A percentile compares a stretch with the other conserved stretches of the same genome.
phyloP scores from a whole-genome alignment of 345 rosid genomes.

The Gossypium rotundifolium region DNA sequence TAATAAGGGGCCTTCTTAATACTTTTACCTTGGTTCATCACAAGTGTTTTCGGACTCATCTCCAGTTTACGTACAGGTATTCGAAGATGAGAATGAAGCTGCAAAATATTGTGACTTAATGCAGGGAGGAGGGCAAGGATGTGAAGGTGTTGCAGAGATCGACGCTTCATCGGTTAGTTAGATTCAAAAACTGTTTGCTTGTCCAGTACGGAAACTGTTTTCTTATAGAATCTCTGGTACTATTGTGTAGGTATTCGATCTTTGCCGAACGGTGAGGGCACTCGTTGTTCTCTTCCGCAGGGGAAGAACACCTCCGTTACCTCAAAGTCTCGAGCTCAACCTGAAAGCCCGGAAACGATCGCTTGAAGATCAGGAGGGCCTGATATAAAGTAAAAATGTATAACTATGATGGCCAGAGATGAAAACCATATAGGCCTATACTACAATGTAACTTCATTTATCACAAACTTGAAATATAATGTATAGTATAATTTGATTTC shows the following conservation, averaged over 20 bases:
- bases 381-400: constrained; percentile 14
- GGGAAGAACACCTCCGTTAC: constrained; percentile 83
- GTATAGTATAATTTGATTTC: neutral
- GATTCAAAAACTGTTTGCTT: neutral
- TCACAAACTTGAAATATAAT: neutral
- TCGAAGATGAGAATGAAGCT: constrained; percentile 92
- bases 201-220: neutral
- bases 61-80: constrained; percentile 38
- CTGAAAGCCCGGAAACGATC: constrained; percentile 83
- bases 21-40: neutral
- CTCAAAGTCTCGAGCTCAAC: constrained; percentile 80
- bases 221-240: neutral
- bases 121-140: constrained; percentile 92
- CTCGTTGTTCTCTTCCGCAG: constrained; percentile 76
- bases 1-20: no score
- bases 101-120: constrained; percentile 76
- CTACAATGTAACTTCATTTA: neutral
- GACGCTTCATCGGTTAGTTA: constrained; percentile 87
- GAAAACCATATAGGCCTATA: neutral
- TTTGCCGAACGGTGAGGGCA: constrained; percentile 76
- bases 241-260: constrained; percentile 69
- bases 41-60: neutral
- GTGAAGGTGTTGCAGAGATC: constrained; percentile 94
- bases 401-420: neutral
- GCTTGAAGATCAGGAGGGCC: constrained; percentile 68